Percentiles rank a stretch among this genome's conserved stretches.
Conservation (phyloP, 768 basidiomycete species). For the Rhodotorula kratochvilovae region DNA sequence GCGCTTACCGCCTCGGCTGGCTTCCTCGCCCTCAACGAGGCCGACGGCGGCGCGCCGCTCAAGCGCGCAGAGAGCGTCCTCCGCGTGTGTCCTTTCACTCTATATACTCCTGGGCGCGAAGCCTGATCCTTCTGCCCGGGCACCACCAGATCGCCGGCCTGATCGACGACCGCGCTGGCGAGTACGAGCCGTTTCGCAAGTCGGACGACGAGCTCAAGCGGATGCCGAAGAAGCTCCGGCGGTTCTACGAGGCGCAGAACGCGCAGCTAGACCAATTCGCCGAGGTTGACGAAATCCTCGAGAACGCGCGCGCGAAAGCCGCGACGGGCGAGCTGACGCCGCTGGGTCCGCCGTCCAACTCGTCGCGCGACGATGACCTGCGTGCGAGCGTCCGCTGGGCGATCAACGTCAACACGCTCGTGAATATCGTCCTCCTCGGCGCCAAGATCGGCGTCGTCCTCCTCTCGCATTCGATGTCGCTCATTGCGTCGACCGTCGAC, state of each 20-base stretch:
- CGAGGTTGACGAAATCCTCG: slow-evolving; percentile 41
- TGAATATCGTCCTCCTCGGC: slow-evolving; percentile 48
- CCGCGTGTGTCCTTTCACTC: slow-evolving; percentile 1
- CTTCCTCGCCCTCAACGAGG: neutral
- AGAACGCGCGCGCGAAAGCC: slow-evolving; percentile 11
- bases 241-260: slow-evolving; percentile 40
- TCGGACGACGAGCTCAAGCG: slow-evolving; percentile 27
- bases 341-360: neutral
- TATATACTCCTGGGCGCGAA: too few species aligned
- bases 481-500: slow-evolving; percentile 50
- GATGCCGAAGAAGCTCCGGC: slow-evolving; percentile 19
- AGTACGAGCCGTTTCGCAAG: slow-evolving; percentile 37
- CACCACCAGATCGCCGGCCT: slow-evolving; percentile 32
- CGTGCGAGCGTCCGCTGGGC: slow-evolving; percentile 26
- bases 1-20: neutral
- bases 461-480: slow-evolving; percentile 49
- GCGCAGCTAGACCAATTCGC: slow-evolving; percentile 30
- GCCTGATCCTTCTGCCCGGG: too few species aligned
- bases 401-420: slow-evolving; percentile 42
- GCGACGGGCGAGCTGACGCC: slow-evolving; percentile 30
- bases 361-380: slow-evolving; percentile 13
- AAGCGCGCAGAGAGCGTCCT: slow-evolving; percentile 18
- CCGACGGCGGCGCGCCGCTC: slow-evolving; percentile 4
- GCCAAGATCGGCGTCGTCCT: slow-evolving; percentile 50
- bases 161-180: slow-evolving; percentile 31